These are phyloP conservation scores for Agrocybe chaxingu DNA, from an alignment of 768 basidiomycete species.

Conservation along the genomic window DNA sequence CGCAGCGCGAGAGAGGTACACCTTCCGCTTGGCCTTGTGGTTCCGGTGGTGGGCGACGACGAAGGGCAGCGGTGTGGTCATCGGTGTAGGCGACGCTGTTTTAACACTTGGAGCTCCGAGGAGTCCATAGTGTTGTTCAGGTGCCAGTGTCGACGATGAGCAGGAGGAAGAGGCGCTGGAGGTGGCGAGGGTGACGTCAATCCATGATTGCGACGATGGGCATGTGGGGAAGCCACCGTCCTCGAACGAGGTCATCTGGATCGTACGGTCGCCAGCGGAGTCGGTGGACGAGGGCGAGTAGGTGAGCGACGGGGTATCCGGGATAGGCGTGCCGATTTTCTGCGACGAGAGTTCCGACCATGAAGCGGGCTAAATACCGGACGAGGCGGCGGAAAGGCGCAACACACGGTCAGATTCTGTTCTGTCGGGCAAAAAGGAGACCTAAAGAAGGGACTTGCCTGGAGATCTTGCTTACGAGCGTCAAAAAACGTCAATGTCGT, in stretches of 20 bases:
- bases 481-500: no score
- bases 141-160: no score
- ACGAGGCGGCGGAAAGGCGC: neutral
- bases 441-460: no score
- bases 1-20: no score
- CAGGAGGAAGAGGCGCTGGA: neutral
- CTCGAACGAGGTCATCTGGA: constrained; percentile 56
- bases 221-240: constrained; percentile 24
- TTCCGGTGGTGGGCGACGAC: no score
- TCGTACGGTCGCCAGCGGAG: constrained; percentile 48
- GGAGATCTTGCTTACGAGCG: no score
- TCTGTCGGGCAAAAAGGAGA: no score
- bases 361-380: neutral
- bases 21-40: no score
- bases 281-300: constrained; percentile 62
- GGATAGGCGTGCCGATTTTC: constrained; percentile 30
- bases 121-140: no score
- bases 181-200: constrained; percentile 22
- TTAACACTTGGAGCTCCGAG: neutral
- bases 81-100: neutral
- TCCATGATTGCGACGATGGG: constrained; percentile 8
- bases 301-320: constrained; percentile 54
- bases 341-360: neutral
- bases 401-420: no score
- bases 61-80: neutral